Percentiles rank a stretch among this genome's conserved stretches.
These are phyloP conservation scores for Geotrichum histeridarum DNA, from an alignment of 1,139 yeast genomes.

Conservation along the genomic window DNA sequence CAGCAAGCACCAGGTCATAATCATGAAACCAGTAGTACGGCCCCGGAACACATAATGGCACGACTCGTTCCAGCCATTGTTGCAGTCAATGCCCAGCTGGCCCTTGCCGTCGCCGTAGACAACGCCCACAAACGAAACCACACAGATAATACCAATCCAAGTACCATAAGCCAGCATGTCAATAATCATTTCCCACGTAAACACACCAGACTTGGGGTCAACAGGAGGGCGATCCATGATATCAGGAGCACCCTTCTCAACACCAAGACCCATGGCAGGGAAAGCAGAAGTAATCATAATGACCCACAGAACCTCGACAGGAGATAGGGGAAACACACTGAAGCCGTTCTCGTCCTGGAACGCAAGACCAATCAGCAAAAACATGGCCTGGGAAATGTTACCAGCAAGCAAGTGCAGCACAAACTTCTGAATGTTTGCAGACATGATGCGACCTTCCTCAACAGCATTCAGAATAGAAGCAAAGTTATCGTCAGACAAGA, in stretches of 20 bases:
- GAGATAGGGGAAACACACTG: constrained; percentile 73
- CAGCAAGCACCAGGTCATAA: constrained; percentile 88
- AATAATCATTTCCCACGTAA: constrained; percentile 62
- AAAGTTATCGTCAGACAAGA: constrained; percentile 69
- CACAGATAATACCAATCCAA: constrained; percentile 68
- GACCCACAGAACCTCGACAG: constrained; percentile 77
- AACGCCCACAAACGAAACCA: constrained; percentile 60
- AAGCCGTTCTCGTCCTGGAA: constrained; percentile 55
- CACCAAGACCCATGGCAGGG: constrained; percentile 83
- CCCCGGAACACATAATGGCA: constrained; percentile 72
- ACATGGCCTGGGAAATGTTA: constrained; percentile 72
- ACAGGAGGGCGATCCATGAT: constrained; percentile 63
- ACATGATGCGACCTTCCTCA: constrained; percentile 81
- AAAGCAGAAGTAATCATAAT: constrained; percentile 73
- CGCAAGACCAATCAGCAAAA: constrained; percentile 60
- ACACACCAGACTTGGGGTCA: constrained; percentile 52
- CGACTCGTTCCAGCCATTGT: constrained; percentile 42
- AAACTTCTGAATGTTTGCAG: constrained; percentile 73
- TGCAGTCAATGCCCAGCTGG: constrained; percentile 62
- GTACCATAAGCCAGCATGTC: constrained; percentile 76
- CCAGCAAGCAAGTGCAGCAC: constrained; percentile 75
- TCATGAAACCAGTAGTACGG: constrained; percentile 75
- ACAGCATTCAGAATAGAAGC: constrained; percentile 72
- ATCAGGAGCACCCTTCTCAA: constrained; percentile 63
- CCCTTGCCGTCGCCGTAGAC: constrained; percentile 63